phyloP scores from a whole-genome alignment of 31 red algal species.

The Asparagopsis taxiformis region DNA sequence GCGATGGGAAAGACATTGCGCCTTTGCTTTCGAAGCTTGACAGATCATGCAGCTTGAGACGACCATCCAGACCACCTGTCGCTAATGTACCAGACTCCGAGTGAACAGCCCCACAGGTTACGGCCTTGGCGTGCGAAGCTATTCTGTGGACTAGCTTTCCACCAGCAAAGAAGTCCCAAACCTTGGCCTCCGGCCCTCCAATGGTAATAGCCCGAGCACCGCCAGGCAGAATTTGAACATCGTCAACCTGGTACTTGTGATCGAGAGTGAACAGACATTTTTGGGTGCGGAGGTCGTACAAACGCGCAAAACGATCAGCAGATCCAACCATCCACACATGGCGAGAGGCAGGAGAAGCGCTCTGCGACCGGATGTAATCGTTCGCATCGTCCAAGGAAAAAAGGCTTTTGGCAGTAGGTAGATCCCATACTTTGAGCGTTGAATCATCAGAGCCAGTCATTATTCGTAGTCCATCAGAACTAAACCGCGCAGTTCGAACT shows the following conservation, averaged over 20 bases:
- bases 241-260: constrained; percentile 51
- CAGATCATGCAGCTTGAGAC: constrained; percentile 73
- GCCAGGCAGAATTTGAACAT: constrained; percentile 74
- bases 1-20: constrained; percentile 36
- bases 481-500: constrained; percentile 67
- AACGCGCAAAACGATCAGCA: constrained; percentile 55
- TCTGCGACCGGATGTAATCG: constrained; percentile 72
- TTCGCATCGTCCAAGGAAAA: constrained; percentile 38
- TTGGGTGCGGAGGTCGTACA: constrained; percentile 70
- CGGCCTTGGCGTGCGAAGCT: constrained; percentile 66
- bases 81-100: constrained; percentile 19
- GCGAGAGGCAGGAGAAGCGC: constrained; percentile 55
- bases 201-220: constrained; percentile 70
- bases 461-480: constrained; percentile 69
- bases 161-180: constrained; percentile 82
- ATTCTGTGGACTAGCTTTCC: constrained; percentile 42
- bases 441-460: constrained; percentile 77
- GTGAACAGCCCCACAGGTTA: constrained; percentile 47
- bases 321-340: constrained; percentile 86
- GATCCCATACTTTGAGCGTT: constrained; percentile 71
- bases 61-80: constrained; percentile 78
- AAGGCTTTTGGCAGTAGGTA: constrained; percentile 53
- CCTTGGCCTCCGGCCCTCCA: constrained; percentile 55
- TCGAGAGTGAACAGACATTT: constrained; percentile 57
- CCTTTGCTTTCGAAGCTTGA: constrained; percentile 37